These are phyloP conservation scores for Trichoderma sp. DNA, from an alignment of 2,329 filamentous ascomycete species.

Conservation along the genomic window DNA sequence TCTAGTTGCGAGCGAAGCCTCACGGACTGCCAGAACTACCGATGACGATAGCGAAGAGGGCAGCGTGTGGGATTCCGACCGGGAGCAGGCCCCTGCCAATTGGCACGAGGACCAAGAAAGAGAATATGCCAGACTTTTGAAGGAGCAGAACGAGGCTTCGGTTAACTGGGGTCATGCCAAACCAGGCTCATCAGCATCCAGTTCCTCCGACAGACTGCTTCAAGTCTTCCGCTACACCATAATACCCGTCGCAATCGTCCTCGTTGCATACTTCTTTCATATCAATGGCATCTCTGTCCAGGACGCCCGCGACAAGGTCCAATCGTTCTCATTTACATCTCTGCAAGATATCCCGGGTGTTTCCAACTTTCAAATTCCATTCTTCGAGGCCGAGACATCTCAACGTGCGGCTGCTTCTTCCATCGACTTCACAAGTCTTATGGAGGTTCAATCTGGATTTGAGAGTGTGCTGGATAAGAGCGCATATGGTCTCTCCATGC, in stretches of 20 bases:
- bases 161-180: background rate
- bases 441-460: constrained; percentile 73
- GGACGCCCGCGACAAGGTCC: constrained; percentile 62
- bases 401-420: constrained; percentile 31
- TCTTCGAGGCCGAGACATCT: constrained; percentile 52
- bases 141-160: background rate
- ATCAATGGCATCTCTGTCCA: constrained; percentile 60
- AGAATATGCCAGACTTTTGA: background rate
- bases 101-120: constrained; percentile 26
- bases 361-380: constrained; percentile 62
- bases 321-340: constrained; percentile 58
- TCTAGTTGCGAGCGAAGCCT: constrained; percentile 38
- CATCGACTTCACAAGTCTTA: constrained; percentile 73
- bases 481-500: constrained; percentile 65
- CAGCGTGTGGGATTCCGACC: background rate
- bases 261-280: constrained; percentile 63
- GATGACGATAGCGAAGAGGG: background rate
- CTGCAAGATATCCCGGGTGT: constrained; percentile 71
- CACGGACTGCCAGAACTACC: constrained; percentile 22
- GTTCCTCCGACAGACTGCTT: background rate
- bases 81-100: constrained; percentile 31
- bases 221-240: constrained; percentile 60
- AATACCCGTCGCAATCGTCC: constrained; percentile 61
- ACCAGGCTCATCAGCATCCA: background rate
- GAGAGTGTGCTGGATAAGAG: constrained; percentile 72